These are phyloP conservation scores for Fusarium praegraminearum DNA, from an alignment of 2,329 filamentous ascomycete genomes.

Conservation along the genomic window DNA sequence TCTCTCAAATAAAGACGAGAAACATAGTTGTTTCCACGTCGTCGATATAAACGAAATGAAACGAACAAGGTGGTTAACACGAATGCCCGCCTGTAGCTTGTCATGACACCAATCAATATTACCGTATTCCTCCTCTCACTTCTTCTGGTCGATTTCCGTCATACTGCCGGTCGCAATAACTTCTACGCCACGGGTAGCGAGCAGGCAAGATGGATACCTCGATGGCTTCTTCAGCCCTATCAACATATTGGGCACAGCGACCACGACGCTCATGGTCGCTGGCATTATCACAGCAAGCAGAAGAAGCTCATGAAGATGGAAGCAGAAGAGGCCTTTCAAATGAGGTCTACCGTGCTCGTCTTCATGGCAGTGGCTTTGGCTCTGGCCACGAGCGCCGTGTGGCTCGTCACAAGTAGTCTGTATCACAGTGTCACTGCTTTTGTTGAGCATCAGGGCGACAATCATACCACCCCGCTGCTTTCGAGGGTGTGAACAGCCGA, in stretches of 20 bases:
- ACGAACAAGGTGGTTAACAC: constrained; percentile 20
- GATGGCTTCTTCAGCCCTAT: constrained; percentile 54
- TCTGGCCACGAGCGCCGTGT: constrained; percentile 23
- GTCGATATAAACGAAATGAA: background rate
- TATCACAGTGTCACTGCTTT: constrained; percentile 27
- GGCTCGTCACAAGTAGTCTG: constrained; percentile 33
- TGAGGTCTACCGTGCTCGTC: constrained; percentile 66
- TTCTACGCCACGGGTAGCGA: constrained; percentile 51
- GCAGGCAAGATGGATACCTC: constrained; percentile 32
- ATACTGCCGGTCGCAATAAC: constrained; percentile 63
- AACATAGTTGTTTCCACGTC: background rate
- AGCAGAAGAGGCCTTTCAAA: constrained; percentile 71
- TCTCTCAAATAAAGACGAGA: background rate
- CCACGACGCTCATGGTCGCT: constrained; percentile 47
- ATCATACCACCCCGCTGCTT: constrained; percentile 21
- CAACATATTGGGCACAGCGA: constrained; percentile 46
- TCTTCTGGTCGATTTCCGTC: constrained; percentile 69
- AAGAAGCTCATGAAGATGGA: constrained; percentile 72
- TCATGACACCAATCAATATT: constrained; percentile 74
- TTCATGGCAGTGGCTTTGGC: constrained; percentile 56
- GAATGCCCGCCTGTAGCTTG: constrained; percentile 49
- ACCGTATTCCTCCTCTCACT: constrained; percentile 75
- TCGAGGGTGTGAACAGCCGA: constrained; percentile 6
- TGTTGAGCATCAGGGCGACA: constrained; percentile 16
- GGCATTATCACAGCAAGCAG: constrained; percentile 68